These are phyloP conservation scores for Yamadazyma tumulicola DNA, from an alignment of 805 yeast genomes.

Conservation along the genomic window DNA sequence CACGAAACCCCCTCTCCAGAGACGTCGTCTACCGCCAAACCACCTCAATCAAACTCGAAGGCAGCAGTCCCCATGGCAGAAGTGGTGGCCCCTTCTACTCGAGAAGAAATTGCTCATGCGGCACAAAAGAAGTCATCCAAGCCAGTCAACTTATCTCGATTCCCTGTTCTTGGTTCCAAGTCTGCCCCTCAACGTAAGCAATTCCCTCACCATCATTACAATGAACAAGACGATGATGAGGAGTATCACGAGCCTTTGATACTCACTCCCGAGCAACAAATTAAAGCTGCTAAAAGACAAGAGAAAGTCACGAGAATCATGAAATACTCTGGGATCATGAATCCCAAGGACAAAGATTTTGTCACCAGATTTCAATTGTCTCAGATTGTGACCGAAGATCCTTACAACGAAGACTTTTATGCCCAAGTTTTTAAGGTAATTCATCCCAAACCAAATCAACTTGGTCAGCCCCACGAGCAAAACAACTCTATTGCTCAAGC, in stretches of 20 bases:
- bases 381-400: slow-evolving; percentile 95
- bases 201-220: slow-evolving; percentile 14
- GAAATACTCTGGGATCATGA: slow-evolving; percentile 90
- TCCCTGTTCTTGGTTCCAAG: slow-evolving; percentile 53
- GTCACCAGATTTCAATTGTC: slow-evolving; percentile 92
- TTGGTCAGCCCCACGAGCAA: slow-evolving; percentile 44
- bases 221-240: slow-evolving; percentile 10
- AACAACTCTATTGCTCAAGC: slow-evolving; percentile 88
- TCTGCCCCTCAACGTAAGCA: slow-evolving; percentile 14
- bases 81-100: slow-evolving; percentile 9
- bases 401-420: slow-evolving; percentile 94
- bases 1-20: slow-evolving; percentile 2
- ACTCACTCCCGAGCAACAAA: slow-evolving; percentile 70
- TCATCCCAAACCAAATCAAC: slow-evolving; percentile 50
- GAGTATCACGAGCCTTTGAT: slow-evolving; percentile 27
- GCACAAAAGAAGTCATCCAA: slow-evolving; percentile 6
- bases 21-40: slow-evolving; percentile 2
- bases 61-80: slow-evolving; percentile 11
- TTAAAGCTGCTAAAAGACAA: slow-evolving; percentile 61
- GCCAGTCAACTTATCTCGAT: slow-evolving; percentile 41
- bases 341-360: slow-evolving; percentile 93
- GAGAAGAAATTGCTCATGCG: slow-evolving; percentile 10
- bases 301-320: slow-evolving; percentile 72
- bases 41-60: background rate
- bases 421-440: slow-evolving; percentile 80